These are phyloP conservation scores for Collybia nuda DNA, from an alignment of 768 basidiomycete species.

Conservation along the genomic window DNA sequence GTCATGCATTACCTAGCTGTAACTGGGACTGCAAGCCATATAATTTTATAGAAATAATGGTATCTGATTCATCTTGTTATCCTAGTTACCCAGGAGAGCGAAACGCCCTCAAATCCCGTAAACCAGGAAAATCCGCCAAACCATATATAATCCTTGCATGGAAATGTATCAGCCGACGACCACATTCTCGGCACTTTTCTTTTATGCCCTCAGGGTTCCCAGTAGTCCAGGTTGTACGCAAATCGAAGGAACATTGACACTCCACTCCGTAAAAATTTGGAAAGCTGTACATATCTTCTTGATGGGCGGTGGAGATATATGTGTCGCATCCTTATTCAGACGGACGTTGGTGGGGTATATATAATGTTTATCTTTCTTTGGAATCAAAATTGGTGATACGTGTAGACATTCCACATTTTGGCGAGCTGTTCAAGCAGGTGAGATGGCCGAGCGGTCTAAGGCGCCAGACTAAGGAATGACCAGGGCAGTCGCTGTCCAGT, in stretches of 20 bases:
- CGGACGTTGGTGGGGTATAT: too few species aligned
- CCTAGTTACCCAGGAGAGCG: too few species aligned
- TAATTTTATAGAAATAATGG: too few species aligned
- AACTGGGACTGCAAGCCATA: too few species aligned
- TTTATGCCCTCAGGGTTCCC: conserved; percentile 33
- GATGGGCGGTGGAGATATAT: too few species aligned
- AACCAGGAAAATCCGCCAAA: conserved; percentile 13
- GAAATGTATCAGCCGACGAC: conserved; percentile 26
- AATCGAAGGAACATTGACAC: not conserved
- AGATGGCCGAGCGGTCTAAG: conserved; percentile 79
- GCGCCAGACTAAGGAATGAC: conserved; percentile 62
- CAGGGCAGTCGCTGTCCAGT: conserved; percentile 2
- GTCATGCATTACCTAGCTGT: too few species aligned
- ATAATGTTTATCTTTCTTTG: too few species aligned
- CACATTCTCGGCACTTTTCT: conserved; percentile 27
- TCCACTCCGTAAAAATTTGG: not conserved
- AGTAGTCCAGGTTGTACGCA: conserved; percentile 4
- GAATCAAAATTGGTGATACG: not conserved
- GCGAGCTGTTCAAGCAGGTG: too few species aligned
- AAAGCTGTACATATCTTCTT: too few species aligned
- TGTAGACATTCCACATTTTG: too few species aligned
- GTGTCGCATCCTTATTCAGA: too few species aligned
- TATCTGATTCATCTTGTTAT: too few species aligned
- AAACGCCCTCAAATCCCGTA: not conserved
- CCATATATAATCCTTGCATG: conserved; percentile 27